Evolutionary conservation across 208 protist genomes (phyloP), one percentile per base, ranked within the genome.

Genomic region (Trypanosoma boissoni): DNA sequence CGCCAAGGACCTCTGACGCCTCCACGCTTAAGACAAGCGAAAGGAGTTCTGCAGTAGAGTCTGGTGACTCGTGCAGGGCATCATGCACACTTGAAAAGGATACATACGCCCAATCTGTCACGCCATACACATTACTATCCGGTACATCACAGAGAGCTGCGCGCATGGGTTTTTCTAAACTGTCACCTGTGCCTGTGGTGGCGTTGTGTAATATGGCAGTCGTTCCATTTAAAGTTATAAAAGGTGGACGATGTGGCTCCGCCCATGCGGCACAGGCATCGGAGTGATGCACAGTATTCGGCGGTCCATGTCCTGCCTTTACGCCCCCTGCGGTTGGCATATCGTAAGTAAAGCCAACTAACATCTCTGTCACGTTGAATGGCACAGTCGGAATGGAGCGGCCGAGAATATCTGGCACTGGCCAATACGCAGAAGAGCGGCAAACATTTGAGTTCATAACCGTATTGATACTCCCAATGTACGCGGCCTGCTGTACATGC

Each of bases 81-180:
- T 74, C 58, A 26, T 68, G 61, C 34, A 80, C 69, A 29, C 55
- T 59, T 7, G 76, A 70, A 29, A 94, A 50, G 21, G 84, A 77
- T 32, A 94, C 24, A 59, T 83, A 72, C 26, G 92, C 74, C 88
- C 83, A 92, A 62, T 94, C 88, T n/a, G 72, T 88, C 42, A 83
- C 74, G 27, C 84, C 82, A 54, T 83, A 92, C 14, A 74, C 71
- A 21, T 73, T 68, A 56, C 75, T 80, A 56, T 90, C 69, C 39
- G 55, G 41, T 10, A 78, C 50, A 18, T 79, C 67, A 64, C 84
- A 91, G 70, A 91, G 78, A 12, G 71, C 71, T 48, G 69, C 42
- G 4, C 54, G 42, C 21, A 72, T 29, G 21, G 43, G 24, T 20
- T 57, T 52, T n/a, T 36, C 63, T 21, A 56, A 28, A 14, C 37